Base-by-base conservation (phyloP, 768 basidiomycete genomes). In the Russula griseocarnosa region DNA sequence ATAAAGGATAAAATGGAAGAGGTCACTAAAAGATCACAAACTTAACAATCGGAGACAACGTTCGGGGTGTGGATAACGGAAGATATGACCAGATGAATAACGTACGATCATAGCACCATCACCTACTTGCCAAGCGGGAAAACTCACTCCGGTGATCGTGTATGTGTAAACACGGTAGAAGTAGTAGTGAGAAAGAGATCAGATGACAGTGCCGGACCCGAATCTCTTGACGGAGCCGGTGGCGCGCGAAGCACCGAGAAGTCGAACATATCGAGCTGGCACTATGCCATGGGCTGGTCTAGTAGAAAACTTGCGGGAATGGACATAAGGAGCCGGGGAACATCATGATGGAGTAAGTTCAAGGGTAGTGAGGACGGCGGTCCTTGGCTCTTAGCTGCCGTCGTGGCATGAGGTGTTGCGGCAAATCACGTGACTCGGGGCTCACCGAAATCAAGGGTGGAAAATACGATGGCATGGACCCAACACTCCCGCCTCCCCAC, bases 321-420 rank as follows among this genome's bases (percentile, higher is more conserved):
- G 5, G 3, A 18, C n/a, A 26, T 32, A 24, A 34, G n/a, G 9
- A 26, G 36, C 0, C 51, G 34, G n/a, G 53, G 26, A 42, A 44
- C 38, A 46, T n/a, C n/a, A 65, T 42, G 13, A 47, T 64, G 62
- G 65, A 50, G 57, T 16, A 24, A 16, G 13, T 65, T 46, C 9
- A 22, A 51, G 26, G 46, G n/a, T 46, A 18, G 13, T 36, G 55
- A 64, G 58, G 34, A 64, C 52, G 0, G 20, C 24, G 1, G 8
- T 64, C 58, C 30, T 50, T 16, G 38, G 36, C 24, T 44, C 20
- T 44, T 5, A 0, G 18, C 20, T 44, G 20, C 18, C 42, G 28
- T 2, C 28, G n/a, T 28, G 28, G 2, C 2, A 28, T 2, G 28
- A 28, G 28, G 2, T 28, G 28, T 32, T 32, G 3, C 8, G 30